Base-by-base conservation (phyloP, 345 rosid genomes). In the Boechera divaricarpa region DNA sequence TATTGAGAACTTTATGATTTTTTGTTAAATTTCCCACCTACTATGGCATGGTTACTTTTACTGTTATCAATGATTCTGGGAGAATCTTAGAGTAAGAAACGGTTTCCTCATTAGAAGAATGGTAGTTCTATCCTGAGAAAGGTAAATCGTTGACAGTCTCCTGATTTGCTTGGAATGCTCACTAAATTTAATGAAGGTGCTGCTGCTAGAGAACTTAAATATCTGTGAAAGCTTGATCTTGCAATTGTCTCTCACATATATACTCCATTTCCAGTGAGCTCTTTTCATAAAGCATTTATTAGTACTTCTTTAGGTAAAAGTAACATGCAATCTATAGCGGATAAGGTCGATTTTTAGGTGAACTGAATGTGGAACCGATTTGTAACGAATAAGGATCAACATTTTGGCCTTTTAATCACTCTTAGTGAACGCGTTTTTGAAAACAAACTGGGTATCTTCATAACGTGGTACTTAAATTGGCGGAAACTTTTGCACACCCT, bases 201-300 rank as follows among this genome's bases (percentile, higher is more conserved):
- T 62, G 44, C 61, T 77, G 49, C 67, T 56, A 28, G 53, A 33
- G 42, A 77, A 63, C 52, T 44, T 44, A 52, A 76, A 41, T 70
- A 26, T 44, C 21, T 31, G 49, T 52, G 42, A 45, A 33, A 8
- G 44, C 38, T 49, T 6, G 47, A 69, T 69, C 41, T 31, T 69
- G 41, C 21, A 76, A 9, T 51, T 36, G 29, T 52, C 36, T 28
- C 44, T 66, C 62, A 51, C 39, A 32, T 68, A 52, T 49, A 58
- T 15, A 36, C 10, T 35, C 71, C 28, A 33, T 54, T 42, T 35
- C 60, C 54, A 63, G 47, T 70, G 36, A 71, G 53, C 35, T 70
- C 45, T 55, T 44, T 69, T 33, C 54, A 41, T 45, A 33, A 15
- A 54, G 38, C 59, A 63, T 45, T 29, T 13, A 57, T 48, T 45